Conservation (phyloP, 345 rosid genomes). For the Populus tremula region DNA sequence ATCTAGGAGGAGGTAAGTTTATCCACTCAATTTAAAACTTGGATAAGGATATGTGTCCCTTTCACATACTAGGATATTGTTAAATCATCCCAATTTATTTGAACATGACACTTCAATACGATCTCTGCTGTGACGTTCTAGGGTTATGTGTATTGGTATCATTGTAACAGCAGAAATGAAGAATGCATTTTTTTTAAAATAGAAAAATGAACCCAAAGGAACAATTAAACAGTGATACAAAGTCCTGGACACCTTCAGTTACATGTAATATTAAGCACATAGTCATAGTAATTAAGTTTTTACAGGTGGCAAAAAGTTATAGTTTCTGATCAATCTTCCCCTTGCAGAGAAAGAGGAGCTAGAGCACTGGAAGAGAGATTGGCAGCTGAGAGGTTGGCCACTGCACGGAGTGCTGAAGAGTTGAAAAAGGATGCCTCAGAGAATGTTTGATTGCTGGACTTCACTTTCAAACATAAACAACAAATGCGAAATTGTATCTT, state of each 20-base stretch:
- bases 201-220: not conserved
- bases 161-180: not conserved
- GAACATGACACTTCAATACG: not conserved
- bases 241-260: not conserved
- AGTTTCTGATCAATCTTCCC: not conserved
- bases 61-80: not conserved
- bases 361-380: slow-evolving; percentile 95
- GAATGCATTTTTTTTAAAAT: not conserved
- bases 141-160: not conserved
- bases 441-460: slow-evolving; percentile 43
- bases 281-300: not conserved
- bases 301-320: not conserved
- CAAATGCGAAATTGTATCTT: slow-evolving; percentile 12
- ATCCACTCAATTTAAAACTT: not conserved
- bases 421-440: slow-evolving; percentile 52
- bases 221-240: not conserved
- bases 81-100: not conserved
- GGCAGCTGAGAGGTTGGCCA: slow-evolving; percentile 68
- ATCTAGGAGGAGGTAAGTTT: slow-evolving; percentile 79
- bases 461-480: not conserved
- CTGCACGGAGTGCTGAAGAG: slow-evolving; percentile 51
- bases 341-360: slow-evolving; percentile 96
- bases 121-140: not conserved
- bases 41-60: not conserved
- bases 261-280: not conserved